Evolutionary conservation across 306 rosid genomes (phyloP).

Genomic region (Medicago lupulina): DNA sequence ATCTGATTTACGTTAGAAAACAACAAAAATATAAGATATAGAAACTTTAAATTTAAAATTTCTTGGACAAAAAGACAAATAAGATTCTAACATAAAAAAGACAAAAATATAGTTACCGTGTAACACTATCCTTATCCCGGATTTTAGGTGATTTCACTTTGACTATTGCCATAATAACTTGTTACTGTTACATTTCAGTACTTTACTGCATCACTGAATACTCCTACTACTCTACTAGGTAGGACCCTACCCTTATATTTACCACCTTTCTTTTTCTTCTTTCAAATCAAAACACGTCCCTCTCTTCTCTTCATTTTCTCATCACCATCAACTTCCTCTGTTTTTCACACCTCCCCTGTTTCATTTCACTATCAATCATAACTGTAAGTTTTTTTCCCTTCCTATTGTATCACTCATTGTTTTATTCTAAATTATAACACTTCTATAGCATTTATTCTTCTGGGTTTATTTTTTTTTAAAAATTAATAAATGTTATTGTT

Average conservation of each 20-base stretch:
- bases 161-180: neutral
- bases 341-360: neutral
- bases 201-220: neutral
- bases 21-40: too few relatives aligned
- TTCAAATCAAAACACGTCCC: neutral
- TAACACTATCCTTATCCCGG: constrained; percentile 11
- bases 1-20: too few relatives aligned
- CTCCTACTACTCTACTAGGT: neutral
- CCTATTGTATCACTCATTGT: neutral
- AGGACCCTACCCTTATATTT: neutral
- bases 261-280: neutral
- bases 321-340: neutral
- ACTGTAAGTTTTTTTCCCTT: constrained; percentile 30
- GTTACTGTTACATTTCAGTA: neutral
- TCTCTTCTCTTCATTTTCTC: neutral
- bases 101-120: constrained; percentile 36
- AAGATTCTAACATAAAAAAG: too few relatives aligned
- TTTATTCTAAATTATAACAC: too few relatives aligned
- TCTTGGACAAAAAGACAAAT: too few relatives aligned
- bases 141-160: neutral
- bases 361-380: neutral
- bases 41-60: too few relatives aligned
- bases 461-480: too few relatives aligned
- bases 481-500: too few relatives aligned
- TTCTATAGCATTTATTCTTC: too few relatives aligned